Evolutionary conservation across 2,329 filamentous ascomycete species (phyloP), one percentile per base, ranked within the genome.

Genomic region (Colletotrichum sp.): DNA sequence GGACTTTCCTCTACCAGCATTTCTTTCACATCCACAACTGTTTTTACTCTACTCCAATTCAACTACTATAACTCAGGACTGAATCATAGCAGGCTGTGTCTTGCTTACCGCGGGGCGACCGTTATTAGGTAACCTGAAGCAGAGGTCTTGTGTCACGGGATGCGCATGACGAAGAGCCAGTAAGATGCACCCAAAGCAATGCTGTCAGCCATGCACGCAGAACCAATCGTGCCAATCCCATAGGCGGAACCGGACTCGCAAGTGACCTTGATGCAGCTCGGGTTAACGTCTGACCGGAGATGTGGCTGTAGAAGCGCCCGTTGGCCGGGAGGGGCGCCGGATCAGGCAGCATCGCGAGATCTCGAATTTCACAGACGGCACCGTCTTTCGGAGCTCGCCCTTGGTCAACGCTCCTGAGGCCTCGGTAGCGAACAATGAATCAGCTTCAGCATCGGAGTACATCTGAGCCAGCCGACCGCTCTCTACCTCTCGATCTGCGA

Each of bases 301-400:
- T 10, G 39, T 2, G 3, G 18, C 5, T 12, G 9, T 1, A n/a
- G 3, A 49, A 7, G 39, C 39, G 9, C 5, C 39, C 0, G 9
- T 12, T 12, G 1, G 5, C 3, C 1, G 9, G 18, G 18, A 0
- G 39, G 39, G 18, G 18, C 4, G 6, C 39, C 9, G 18, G 39
- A 49, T 49, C 18, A 49, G 44, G 44, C 44, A 0, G 44, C 44
- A 49, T 49, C 18, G 39, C 39, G 6, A n/a, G 18, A 2, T 49
- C 5, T n/a, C 1, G 9, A n/a, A 49, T n/a, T n/a, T 49, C 0
- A 12, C 39, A 10, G 2, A 6, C 5, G 39, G 39, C 18, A 49
- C 0, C 5, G 8, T 0, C 9, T 6, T 44, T 44, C 13, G 9
- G 39, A n/a, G 16, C 39, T 1, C 39, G 39, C 0, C 9, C 5